Base-by-base conservation (phyloP, 140 eudicot species). In the Ambrosia hybrid region DNA sequence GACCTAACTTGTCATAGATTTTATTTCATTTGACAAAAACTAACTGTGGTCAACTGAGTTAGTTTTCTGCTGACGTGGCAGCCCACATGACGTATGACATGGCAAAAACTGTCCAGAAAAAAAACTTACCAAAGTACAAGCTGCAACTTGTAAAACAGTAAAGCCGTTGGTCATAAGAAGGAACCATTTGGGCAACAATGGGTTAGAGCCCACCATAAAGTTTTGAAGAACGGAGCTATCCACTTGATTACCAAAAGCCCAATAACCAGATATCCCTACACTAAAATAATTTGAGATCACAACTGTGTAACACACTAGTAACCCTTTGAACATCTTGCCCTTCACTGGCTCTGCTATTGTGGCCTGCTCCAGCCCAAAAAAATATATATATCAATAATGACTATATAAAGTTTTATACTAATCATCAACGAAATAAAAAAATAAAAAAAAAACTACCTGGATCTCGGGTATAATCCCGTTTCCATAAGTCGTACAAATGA, bases 241-340 rank as follows among this genome's bases (percentile, higher is more conserved):
- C 30, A 90, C 79, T 49, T 85, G 79, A 71, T 91, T 91, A 65
- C 97, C 97, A 60, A 91, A 91, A 38, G 95, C 95, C 97, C 97
- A 91, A 70, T 85, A 91, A 1, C 97, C 97, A 45, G 97, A 91
- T 6, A 91, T 78, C 38, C 88, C 91, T 34, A 91, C 97, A 51
- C 92, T 88, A 73, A 83, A 91, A 60, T 83, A 91, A 7, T 86
- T 85, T 9, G 90, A 72, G 9, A 88, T 70, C 72, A 91, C 87
- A 30, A 91, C 90, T 13, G 90, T n/a, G 38, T 88, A 91, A 70
- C 97, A 91, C 3, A 88, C 78, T 49, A 83, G 57, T n/a, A 91
- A 69, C 39, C 97, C 96, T 71, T 85, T 91, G 55, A 91, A 83
- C 97, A 88, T 91, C 57, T 88, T 88, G 14, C 97, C 96, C 69